phyloP scores from a whole-genome alignment of 129 eudicot species.

The Kitagawia praeruptora region DNA sequence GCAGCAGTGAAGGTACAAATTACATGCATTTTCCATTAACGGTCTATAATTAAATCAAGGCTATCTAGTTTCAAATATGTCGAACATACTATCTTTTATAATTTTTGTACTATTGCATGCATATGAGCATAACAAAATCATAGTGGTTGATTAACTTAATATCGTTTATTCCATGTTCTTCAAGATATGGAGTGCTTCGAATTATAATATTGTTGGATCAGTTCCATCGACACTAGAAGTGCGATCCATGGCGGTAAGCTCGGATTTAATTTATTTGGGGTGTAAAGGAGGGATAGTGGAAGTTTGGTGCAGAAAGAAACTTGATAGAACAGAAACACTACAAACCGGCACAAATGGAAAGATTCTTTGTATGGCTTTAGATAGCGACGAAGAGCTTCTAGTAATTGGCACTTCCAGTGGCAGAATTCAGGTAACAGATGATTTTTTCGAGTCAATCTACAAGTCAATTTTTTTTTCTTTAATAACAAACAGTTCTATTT shows the following conservation, averaged over 20 bases:
- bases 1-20: slow-evolving; percentile 48
- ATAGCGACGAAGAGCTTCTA: slow-evolving; percentile 38
- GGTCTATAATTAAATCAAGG: not conserved
- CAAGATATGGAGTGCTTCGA: slow-evolving; percentile 61
- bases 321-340: slow-evolving; percentile 44
- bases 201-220: slow-evolving; percentile 36
- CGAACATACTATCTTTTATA: not conserved
- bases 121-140: not conserved
- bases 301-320: slow-evolving; percentile 61
- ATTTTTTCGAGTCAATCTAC: not conserved
- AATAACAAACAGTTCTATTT: not conserved
- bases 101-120: not conserved
- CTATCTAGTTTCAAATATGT: not conserved
- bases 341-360: slow-evolving; percentile 38
- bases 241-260: slow-evolving; percentile 45
- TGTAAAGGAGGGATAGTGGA: slow-evolving; percentile 56
- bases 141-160: slow-evolving; percentile 3
- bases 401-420: slow-evolving; percentile 69
- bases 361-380: slow-evolving; percentile 54
- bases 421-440: slow-evolving; percentile 41
- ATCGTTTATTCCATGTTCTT: not conserved
- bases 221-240: slow-evolving; percentile 40
- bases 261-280: slow-evolving; percentile 60
- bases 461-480: too few species aligned
- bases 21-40: not conserved